Evolutionary conservation across 352 stramenopile genomes (phyloP).

Genomic region (Globisporangium lucens): DNA sequence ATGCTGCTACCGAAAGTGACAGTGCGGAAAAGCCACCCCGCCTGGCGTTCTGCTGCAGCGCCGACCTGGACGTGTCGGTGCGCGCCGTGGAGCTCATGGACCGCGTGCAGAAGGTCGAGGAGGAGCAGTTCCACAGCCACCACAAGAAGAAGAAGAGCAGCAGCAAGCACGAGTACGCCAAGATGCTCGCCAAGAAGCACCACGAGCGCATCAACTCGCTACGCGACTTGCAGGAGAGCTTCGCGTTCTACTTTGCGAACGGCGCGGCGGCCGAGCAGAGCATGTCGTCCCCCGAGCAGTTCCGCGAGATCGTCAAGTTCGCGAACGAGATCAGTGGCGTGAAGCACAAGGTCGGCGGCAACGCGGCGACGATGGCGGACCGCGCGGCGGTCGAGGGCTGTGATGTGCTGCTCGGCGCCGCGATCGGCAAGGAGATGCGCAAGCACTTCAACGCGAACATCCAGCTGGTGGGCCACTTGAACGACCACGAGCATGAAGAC

Average conservation of each 20-base stretch:
- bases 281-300: slow-evolving; percentile 76
- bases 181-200: slow-evolving; percentile 41
- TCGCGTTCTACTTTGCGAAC: slow-evolving; percentile 80
- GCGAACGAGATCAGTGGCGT: slow-evolving; percentile 59
- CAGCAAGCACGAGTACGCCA: slow-evolving; percentile 17
- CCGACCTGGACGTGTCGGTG: slow-evolving; percentile 76
- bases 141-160: slow-evolving; percentile 33
- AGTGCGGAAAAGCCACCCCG: slow-evolving; percentile 28
- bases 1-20: neutral
- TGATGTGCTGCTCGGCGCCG: slow-evolving; percentile 65
- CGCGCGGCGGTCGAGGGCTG: slow-evolving; percentile 65
- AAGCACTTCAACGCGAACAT: slow-evolving; percentile 61
- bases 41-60: slow-evolving; percentile 80
- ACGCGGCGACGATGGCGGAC: slow-evolving; percentile 79
- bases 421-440: slow-evolving; percentile 76
- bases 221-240: slow-evolving; percentile 68
- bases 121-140: slow-evolving; percentile 34
- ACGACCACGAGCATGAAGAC: slow-evolving; percentile 61
- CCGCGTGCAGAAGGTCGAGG: slow-evolving; percentile 43
- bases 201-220: slow-evolving; percentile 74
- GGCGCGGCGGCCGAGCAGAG: slow-evolving; percentile 79
- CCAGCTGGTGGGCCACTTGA: slow-evolving; percentile 62
- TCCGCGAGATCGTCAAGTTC: slow-evolving; percentile 65
- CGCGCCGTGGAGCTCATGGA: slow-evolving; percentile 73
- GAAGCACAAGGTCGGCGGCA: slow-evolving; percentile 67